A percentile compares a stretch with the other conserved stretches of the same genome.
phyloP scores from a whole-genome alignment of 495 filamentous ascomycete genomes.

The Terfezia boudieri region DNA sequence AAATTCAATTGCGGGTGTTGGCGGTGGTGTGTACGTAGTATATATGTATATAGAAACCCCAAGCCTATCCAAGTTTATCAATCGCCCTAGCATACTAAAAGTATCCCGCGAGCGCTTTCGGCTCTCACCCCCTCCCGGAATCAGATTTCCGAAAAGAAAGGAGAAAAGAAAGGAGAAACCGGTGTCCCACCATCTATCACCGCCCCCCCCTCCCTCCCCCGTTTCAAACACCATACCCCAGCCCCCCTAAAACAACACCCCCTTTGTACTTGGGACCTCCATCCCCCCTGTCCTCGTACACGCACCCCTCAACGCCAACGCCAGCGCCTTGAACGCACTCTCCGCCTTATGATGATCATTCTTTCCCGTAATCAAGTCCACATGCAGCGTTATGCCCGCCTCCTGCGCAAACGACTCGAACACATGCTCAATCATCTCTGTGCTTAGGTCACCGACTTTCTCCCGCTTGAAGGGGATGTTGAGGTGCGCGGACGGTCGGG shows the following conservation, averaged over 20 bases:
- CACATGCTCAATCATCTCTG: slow-evolving; percentile 94
- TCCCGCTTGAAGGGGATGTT: slow-evolving; percentile 63
- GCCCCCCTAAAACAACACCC: slow-evolving; percentile 33
- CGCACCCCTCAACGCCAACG: slow-evolving; percentile 58
- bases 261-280: slow-evolving; percentile 89
- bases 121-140: no score
- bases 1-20: no score
- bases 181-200: no score
- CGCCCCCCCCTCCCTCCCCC: no score
- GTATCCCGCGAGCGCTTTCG: no score
- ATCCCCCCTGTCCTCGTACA: slow-evolving; percentile 48
- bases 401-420: slow-evolving; percentile 80
- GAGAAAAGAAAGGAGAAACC: no score
- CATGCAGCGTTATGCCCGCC: slow-evolving; percentile 78
- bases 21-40: no score
- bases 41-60: no score
- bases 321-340: slow-evolving; percentile 91
- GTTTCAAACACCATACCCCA: no score
- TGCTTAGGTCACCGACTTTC: slow-evolving; percentile 79
- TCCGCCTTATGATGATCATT: slow-evolving; percentile 96
- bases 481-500: slow-evolving; percentile 64
- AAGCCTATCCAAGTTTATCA: no score
- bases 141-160: no score
- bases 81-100: no score
- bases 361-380: slow-evolving; percentile 64